These are phyloP conservation scores for Trichosanthes truncata DNA, from an alignment of 306 rosid genomes.

Conservation along the genomic window DNA sequence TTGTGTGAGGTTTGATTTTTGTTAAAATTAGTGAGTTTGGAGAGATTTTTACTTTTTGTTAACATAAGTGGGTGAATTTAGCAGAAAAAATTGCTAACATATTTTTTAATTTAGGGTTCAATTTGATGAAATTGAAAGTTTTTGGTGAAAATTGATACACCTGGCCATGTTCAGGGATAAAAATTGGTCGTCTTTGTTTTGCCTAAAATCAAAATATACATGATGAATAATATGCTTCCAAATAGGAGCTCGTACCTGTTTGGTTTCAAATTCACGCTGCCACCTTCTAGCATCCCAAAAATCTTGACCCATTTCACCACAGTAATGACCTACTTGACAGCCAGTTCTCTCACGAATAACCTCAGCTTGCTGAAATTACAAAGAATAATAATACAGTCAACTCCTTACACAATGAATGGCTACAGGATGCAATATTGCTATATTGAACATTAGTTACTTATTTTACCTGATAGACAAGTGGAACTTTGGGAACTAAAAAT, in stretches of 20 bases:
- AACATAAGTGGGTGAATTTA: background rate
- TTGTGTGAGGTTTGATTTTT: background rate
- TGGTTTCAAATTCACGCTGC: slow-evolving; percentile 84
- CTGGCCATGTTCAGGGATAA: background rate
- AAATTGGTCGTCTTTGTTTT: background rate
- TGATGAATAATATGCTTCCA: background rate
- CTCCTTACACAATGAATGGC: background rate
- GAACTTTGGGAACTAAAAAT: slow-evolving; percentile 93
- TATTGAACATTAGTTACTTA: background rate
- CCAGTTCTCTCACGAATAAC: slow-evolving; percentile 96
- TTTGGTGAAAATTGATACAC: background rate
- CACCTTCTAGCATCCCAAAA: slow-evolving; percentile 98
- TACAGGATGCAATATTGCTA: background rate
- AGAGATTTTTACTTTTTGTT: background rate
- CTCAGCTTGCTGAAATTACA: slow-evolving; percentile 86
- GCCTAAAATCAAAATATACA: background rate
- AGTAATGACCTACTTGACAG: slow-evolving; percentile 89
- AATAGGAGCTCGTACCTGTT: slow-evolving; percentile 48
- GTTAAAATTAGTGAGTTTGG: background rate
- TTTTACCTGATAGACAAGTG: slow-evolving; percentile 91
- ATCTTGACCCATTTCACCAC: slow-evolving; percentile 99
- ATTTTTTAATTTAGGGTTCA: background rate
- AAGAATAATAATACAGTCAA: slow-evolving; percentile 8
- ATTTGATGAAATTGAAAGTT: background rate
- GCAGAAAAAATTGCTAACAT: background rate